Evolutionary conservation across 2,329 filamentous ascomycete species (phyloP), one percentile per base, ranked within the genome.

Genomic region (Parastagonospora nodorum): DNA sequence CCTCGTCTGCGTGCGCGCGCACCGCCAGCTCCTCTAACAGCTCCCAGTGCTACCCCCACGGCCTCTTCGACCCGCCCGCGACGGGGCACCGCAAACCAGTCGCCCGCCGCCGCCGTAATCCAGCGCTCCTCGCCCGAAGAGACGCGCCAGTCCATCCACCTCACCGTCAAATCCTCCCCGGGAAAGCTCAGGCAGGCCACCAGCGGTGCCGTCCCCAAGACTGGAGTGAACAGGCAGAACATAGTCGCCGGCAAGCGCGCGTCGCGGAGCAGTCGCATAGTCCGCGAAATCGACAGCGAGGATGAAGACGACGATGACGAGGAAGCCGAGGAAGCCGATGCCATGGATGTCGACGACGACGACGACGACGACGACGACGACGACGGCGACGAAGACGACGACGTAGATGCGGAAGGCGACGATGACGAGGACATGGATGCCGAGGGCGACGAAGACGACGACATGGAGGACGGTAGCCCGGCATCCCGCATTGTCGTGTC

Each of bases 161-260:
- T 81, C 51, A 81, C 77, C 33, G 78, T 81, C 57, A 80, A 80
- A 54, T 77, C 78, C 11, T 75, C 77, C 2, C 78, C 78, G 14
- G 77, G 71, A 67, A 80, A 78, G 66, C 72, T 81, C 19, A 71
- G 77, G 46, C 74, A 80, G 50, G 78, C 77, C 32, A 80, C 76
- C 1, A 73, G 73, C 33, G 73, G 71, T 27, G 61, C 60, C 8
- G 45, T 57, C 10, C 53, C 63, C 31, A 68, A 61, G 55, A 60
- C 65, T 12, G 56, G 62, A 32, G 69, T 73, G 42, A 75, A 63
- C 51, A 61, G 63, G 33, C 64, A 65, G 40, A 72, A 73, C 58
- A 72, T 74, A 39, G 66, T 75, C 41, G 58, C 58, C 6, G 73
- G 73, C 46, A 71, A 74, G 62, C 71, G 74, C 50, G 62, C 64